Evolutionary conservation across 78 protist genomes (phyloP).

Genomic region (Dictyostelium discoideum): DNA sequence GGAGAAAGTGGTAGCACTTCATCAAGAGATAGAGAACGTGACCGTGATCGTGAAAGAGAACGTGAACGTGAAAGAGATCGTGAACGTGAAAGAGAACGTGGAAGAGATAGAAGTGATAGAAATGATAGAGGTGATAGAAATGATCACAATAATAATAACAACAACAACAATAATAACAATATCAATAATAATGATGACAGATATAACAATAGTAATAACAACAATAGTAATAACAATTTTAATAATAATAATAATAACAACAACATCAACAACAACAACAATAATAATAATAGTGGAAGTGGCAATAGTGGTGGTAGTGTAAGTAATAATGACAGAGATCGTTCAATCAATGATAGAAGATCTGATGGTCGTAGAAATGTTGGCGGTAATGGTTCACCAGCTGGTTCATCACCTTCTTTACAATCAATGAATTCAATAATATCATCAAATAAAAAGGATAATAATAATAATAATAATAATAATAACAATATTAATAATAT

Average conservation of each 20-base stretch:
- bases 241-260: background rate
- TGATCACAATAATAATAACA: background rate
- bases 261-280: background rate
- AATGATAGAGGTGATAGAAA: background rate
- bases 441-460: background rate
- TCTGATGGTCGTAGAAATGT: conserved; percentile 5
- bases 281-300: background rate
- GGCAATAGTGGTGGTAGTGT: background rate
- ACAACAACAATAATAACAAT: background rate
- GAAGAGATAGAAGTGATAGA: background rate
- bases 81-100: conserved; percentile 40
- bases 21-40: conserved; percentile 35
- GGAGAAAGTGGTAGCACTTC: background rate
- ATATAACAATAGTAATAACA: background rate
- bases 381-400: background rate
- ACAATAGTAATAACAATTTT: background rate
- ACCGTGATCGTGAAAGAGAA: conserved; percentile 28
- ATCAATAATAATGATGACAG: background rate
- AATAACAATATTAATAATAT: background rate
- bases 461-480: background rate
- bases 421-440: background rate
- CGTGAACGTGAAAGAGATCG: conserved; percentile 20
- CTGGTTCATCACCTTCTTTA: conserved; percentile 8
- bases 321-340: background rate
- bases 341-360: conserved; percentile 4